phyloP scores from a whole-genome alignment of 1,284 basidiomycete genomes.

The Apiotrichum sp. region DNA sequence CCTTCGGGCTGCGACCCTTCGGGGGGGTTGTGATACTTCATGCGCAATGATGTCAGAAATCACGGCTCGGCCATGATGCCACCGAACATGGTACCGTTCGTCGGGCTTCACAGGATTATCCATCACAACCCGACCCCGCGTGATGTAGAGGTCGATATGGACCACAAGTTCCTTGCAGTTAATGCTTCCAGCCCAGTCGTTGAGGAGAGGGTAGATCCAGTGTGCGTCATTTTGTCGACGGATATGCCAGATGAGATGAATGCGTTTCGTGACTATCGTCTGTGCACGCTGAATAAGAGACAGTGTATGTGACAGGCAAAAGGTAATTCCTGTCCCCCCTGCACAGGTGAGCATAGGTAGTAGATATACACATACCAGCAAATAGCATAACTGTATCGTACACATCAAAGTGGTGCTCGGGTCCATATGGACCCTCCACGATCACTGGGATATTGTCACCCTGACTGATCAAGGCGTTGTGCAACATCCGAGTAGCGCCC shows the following conservation, averaged over 20 bases:
- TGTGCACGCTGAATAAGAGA: constrained; percentile 14
- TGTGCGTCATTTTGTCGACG: constrained; percentile 22
- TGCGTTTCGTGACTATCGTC: neutral
- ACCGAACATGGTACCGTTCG: too few relatives aligned
- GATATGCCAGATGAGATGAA: constrained; percentile 39
- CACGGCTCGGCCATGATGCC: too few relatives aligned
- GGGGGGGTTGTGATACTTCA: too few relatives aligned
- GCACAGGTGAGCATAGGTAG: neutral
- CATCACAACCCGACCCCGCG: neutral
- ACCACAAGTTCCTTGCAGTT: too few relatives aligned
- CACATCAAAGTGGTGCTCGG: constrained; percentile 19
- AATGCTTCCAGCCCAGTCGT: neutral
- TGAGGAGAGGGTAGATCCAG: constrained; percentile 23
- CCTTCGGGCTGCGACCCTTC: too few relatives aligned
- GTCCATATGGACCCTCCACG: constrained; percentile 45
- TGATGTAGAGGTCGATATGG: neutral
- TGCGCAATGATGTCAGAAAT: too few relatives aligned
- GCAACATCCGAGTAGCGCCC: constrained; percentile 33
- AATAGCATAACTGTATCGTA: constrained; percentile 37
- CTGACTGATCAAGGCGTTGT: constrained; percentile 17
- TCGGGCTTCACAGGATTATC: too few relatives aligned
- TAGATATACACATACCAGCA: constrained; percentile 13
- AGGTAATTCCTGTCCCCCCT: constrained; percentile 42
- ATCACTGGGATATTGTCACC: constrained; percentile 21
- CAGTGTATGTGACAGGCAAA: constrained; percentile 29